phyloP scores from a whole-genome alignment of 78 protist genomes.

The Dictyostelium capitatum region DNA sequence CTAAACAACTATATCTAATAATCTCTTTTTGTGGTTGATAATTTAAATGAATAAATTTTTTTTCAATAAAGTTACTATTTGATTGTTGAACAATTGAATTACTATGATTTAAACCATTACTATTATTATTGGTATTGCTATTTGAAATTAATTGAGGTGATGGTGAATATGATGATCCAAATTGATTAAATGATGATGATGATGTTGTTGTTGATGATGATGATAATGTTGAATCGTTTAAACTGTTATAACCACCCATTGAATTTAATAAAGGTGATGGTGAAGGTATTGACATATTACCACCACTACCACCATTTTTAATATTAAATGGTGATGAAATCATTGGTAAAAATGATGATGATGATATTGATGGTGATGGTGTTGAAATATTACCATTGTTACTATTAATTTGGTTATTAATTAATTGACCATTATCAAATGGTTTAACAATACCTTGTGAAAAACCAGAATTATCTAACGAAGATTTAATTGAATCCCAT shows the following conservation, averaged over 20 bases:
- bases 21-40: constrained; percentile 60
- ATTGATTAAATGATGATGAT: neutral
- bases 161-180: neutral
- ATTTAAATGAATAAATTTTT: constrained; percentile 6
- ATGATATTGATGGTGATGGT: constrained; percentile 16
- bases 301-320: neutral
- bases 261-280: constrained; percentile 9
- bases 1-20: constrained; percentile 52
- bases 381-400: neutral
- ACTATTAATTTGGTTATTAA: neutral
- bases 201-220: neutral
- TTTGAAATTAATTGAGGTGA: constrained; percentile 3
- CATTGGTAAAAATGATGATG: constrained; percentile 17
- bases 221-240: neutral
- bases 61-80: neutral
- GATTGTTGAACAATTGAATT: neutral
- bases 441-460: constrained; percentile 29
- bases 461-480: constrained; percentile 40
- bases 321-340: neutral
- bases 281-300: neutral
- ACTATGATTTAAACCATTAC: too few species aligned
- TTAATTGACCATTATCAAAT: neutral
- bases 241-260: neutral
- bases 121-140: neutral
- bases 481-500: constrained; percentile 18